A percentile compares a stretch with the other conserved stretches of the same genome.
Conservation (phyloP, 1,284 basidiomycete genomes). For the Cystobasidium pallidum region DNA sequence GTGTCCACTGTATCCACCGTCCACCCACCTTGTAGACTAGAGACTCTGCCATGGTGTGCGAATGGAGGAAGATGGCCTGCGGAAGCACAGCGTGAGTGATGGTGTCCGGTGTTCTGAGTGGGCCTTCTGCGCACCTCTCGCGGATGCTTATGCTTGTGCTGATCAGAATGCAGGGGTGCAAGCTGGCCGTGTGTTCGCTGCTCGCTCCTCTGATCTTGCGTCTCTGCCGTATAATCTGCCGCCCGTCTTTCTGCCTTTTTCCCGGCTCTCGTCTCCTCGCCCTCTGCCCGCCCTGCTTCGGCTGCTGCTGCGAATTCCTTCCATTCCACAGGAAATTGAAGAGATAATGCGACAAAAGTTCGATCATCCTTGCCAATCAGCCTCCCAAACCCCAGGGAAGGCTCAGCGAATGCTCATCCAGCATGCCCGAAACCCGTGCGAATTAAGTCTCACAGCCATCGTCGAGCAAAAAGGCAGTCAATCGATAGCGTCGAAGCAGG, state of each 20-base stretch:
- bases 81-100: too few relatives aligned
- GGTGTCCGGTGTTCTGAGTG: too few relatives aligned
- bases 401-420: neutral
- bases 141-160: too few relatives aligned
- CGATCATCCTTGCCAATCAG: too few relatives aligned
- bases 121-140: neutral
- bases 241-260: neutral
- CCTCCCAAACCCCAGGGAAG: too few relatives aligned
- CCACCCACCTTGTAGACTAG: conserved; percentile 74
- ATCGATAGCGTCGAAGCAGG: neutral
- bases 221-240: neutral
- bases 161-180: too few relatives aligned
- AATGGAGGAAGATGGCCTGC: neutral
- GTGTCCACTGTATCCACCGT: neutral
- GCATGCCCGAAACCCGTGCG: neutral
- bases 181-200: too few relatives aligned
- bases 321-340: too few relatives aligned
- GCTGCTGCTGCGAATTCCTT: neutral
- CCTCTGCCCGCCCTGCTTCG: neutral
- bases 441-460: too few relatives aligned
- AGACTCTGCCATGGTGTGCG: conserved; percentile 70
- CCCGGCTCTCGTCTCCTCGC: neutral
- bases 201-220: neutral
- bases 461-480: neutral
- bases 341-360: too few relatives aligned